Evolutionary conservation across 2,329 filamentous ascomycete genomes (phyloP), one percentile per base, ranked within the genome.

Genomic region (Fusarium tricinctum): DNA sequence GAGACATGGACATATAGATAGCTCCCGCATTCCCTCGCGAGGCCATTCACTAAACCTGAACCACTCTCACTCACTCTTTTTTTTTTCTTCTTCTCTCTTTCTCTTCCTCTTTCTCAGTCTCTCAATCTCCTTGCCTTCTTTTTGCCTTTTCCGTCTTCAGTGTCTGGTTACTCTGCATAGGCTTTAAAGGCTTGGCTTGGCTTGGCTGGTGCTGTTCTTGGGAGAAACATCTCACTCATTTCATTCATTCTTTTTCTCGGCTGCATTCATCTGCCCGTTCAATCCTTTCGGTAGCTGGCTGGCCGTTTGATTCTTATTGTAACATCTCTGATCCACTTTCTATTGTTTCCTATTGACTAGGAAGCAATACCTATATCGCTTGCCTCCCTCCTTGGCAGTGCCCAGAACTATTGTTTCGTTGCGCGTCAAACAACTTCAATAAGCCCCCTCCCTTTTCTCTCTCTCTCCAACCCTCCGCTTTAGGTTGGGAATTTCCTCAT

Each of bases 271-370:
- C 62, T 52, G 39, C 44, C 70, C 75, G 71, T 77, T 76, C 75
- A 76, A 74, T 78, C 75, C 68, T 76, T 78, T 57, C 73, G 74
- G 74, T 72, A 73, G 72, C 74, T 77, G 72, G 73, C 65, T 70
- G 57, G 51, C 69, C 69, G 55, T 70, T 38, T n/a, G 17, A 38
- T 66, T 60, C 6, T 49, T 17, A 60, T 57, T 57, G 55, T 44
- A 35, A 17, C 20, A 10, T 45, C 42, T 54, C 30, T 33, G 28
- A 39, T 35, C 38, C 52, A 58, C 48, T 56, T 47, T 53, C 35
- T 57, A 39, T 54, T 62, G 57, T 44, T 43, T 47, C 32, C 49
- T 67, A 58, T 73, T 73, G 57, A 59, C 35, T 55, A 57, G 52
- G 53, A 63, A 63, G 33, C 32, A 39, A 19, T 48, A 58, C 38